Conservation (phyloP, 495 filamentous ascomycete species). For the Rostrohypoxylon terebratum region DNA sequence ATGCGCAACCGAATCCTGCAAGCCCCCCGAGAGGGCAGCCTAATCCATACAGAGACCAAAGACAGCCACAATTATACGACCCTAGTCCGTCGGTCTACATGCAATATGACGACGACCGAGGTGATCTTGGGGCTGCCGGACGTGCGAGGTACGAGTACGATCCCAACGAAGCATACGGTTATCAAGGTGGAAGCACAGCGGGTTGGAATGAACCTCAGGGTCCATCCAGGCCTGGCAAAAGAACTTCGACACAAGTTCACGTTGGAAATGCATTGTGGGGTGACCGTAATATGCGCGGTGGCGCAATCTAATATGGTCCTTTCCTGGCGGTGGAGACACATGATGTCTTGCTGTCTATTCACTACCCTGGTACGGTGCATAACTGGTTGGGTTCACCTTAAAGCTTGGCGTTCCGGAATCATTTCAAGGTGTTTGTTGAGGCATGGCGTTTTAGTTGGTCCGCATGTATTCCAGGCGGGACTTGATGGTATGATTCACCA, state of each 20-base stretch:
- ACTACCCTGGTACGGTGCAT: conserved; percentile 28
- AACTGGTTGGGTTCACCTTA: conserved; percentile 28
- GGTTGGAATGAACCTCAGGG: conserved; percentile 34
- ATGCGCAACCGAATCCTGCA: conserved; percentile 60
- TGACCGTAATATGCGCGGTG: conserved; percentile 30
- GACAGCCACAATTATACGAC: conserved; percentile 46
- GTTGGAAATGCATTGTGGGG: conserved; percentile 48
- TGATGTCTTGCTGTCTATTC: conserved; percentile 12
- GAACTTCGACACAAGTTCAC: conserved; percentile 42
- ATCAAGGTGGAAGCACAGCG: conserved; percentile 33
- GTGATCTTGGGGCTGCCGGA: conserved; percentile 48
- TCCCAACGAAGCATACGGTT: conserved; percentile 20
- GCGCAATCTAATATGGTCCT: conserved; percentile 13
- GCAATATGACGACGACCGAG: conserved; percentile 42
- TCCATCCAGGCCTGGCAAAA: conserved; percentile 11
- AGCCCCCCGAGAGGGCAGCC: conserved; percentile 33
- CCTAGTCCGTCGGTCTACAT: conserved; percentile 32
- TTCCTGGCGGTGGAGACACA: background rate
- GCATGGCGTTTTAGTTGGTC: conserved; percentile 25
- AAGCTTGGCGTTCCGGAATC: conserved; percentile 32
- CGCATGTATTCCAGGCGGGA: conserved; percentile 20
- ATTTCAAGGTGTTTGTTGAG: conserved; percentile 6
- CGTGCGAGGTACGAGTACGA: conserved; percentile 39
- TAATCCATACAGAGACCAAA: conserved; percentile 38
- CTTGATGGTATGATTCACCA: conserved; percentile 31